phyloP scores from a whole-genome alignment of 2,329 filamentous ascomycete genomes.

The Lasiodiplodia sp. region DNA sequence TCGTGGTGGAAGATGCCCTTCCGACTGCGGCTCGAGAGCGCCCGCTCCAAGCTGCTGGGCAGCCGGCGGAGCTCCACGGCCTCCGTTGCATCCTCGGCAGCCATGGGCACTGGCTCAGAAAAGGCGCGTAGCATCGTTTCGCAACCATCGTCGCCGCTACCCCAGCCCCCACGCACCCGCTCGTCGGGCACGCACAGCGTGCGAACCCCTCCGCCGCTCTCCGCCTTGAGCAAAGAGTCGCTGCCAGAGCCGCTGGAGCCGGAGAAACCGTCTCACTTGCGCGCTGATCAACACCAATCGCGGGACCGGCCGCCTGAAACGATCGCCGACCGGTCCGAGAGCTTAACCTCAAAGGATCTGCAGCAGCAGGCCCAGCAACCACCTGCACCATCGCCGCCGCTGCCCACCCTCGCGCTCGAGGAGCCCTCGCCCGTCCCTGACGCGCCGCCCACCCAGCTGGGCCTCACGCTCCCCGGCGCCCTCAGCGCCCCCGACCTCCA shows the following conservation, averaged over 20 bases:
- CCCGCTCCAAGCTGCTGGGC: conserved; percentile 26
- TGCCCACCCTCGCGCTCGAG: conserved; percentile 43
- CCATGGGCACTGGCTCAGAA: not conserved
- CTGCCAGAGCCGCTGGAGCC: conserved; percentile 18
- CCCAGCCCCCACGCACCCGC: conserved; percentile 1
- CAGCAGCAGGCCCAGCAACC: conserved; percentile 32
- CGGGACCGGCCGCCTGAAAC: conserved; percentile 30
- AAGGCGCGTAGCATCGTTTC: conserved; percentile 21
- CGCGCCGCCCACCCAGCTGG: conserved; percentile 36
- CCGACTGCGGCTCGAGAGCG: conserved; percentile 22
- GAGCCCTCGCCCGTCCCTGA: conserved; percentile 44
- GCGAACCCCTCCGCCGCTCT: conserved; percentile 7
- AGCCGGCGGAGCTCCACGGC: conserved; percentile 13
- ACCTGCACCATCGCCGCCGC: conserved; percentile 31
- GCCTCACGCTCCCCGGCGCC: conserved; percentile 26
- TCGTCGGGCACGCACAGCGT: conserved; percentile 14
- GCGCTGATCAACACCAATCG: conserved; percentile 24
- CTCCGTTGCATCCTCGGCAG: conserved; percentile 8
- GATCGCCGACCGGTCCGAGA: conserved; percentile 33
- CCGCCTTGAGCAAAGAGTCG: conserved; percentile 18
- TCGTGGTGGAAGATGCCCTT: conserved; percentile 22
- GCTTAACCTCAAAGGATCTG: conserved; percentile 36
- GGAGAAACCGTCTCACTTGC: conserved; percentile 16
- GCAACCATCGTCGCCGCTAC: conserved; percentile 12
- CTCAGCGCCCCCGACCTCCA: conserved; percentile 10